phyloP scores from a whole-genome alignment of 495 filamentous ascomycete genomes.

The Cercophora samala region DNA sequence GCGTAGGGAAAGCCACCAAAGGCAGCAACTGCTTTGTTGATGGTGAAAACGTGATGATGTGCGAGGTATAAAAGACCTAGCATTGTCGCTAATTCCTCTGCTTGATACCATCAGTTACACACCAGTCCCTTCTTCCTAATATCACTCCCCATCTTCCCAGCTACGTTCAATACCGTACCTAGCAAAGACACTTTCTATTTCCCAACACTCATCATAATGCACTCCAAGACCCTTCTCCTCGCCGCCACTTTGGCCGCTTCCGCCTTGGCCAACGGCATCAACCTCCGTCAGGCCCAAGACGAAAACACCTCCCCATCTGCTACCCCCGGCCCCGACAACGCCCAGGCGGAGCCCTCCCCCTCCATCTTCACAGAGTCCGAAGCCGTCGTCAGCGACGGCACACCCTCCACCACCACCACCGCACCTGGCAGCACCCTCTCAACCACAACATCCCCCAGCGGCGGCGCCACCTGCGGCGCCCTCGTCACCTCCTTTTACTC shows the following conservation, averaged over 20 bases:
- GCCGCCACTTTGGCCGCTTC: neutral
- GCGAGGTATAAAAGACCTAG: neutral
- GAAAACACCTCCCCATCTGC: neutral
- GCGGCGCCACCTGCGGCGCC: neutral
- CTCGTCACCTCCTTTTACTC: neutral
- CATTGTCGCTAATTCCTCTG: too few species aligned
- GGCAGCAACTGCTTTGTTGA: neutral
- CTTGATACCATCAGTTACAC: too few species aligned
- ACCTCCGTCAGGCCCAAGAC: neutral
- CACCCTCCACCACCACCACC: neutral
- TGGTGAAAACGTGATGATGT: neutral
- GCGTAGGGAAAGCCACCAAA: neutral
- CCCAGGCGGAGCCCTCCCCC: neutral
- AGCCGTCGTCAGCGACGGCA: neutral
- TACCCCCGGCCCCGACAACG: neutral
- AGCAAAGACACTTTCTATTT: neutral
- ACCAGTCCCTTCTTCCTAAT: too few species aligned
- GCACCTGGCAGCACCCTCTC: neutral
- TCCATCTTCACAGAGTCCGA: neutral
- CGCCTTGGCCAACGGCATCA: neutral
- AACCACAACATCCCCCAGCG: neutral
- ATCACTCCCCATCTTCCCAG: too few species aligned
- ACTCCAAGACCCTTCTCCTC: neutral
- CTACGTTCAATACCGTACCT: too few species aligned
- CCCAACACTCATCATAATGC: neutral